These are phyloP conservation scores for Insectozyma bohioensis DNA, from an alignment of 1,139 yeast genomes.

Conservation along the genomic window DNA sequence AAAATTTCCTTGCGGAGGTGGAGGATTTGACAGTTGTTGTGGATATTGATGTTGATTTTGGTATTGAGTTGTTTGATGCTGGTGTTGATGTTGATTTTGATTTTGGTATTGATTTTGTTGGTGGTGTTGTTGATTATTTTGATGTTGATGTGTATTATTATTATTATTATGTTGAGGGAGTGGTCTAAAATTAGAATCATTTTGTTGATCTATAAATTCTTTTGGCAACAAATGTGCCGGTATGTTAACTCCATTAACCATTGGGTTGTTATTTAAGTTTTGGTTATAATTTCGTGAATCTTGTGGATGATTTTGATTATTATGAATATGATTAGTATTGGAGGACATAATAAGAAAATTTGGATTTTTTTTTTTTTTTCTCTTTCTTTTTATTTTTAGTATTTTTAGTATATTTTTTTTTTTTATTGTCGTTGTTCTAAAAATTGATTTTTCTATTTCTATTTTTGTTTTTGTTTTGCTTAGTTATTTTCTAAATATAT, in stretches of 20 bases:
- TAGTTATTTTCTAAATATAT: too few species aligned
- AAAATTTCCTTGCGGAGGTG: slow-evolving; percentile 1
- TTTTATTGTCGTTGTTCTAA: too few species aligned
- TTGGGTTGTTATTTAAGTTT: slow-evolving; percentile 1
- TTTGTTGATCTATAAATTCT: slow-evolving; percentile 21
- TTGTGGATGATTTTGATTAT: background rate
- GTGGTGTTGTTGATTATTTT: slow-evolving; percentile 9
- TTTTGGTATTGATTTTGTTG: slow-evolving; percentile 9
- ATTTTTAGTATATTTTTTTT: background rate
- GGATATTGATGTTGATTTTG: background rate
- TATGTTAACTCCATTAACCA: slow-evolving; percentile 15
- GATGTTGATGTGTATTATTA: slow-evolving; percentile 8
- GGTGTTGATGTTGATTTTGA: slow-evolving; percentile 3
- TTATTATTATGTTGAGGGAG: slow-evolving; percentile 6
- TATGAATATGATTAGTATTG: slow-evolving; percentile 2
- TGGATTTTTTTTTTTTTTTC: slow-evolving; percentile 1
- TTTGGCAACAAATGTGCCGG: slow-evolving; percentile 41
- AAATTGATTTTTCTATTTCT: too few species aligned
- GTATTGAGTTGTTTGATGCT: slow-evolving; percentile 2
- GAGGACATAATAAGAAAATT: slow-evolving; percentile 9
- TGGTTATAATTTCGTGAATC: too few species aligned
- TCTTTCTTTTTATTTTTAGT: slow-evolving; percentile 1
- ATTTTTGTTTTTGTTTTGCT: slow-evolving; percentile 1
- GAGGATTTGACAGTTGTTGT: background rate
- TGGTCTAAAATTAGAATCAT: slow-evolving; percentile 8